These are phyloP conservation scores for Globisporangium polare DNA, from an alignment of 352 stramenopile genomes.

Conservation along the genomic window DNA sequence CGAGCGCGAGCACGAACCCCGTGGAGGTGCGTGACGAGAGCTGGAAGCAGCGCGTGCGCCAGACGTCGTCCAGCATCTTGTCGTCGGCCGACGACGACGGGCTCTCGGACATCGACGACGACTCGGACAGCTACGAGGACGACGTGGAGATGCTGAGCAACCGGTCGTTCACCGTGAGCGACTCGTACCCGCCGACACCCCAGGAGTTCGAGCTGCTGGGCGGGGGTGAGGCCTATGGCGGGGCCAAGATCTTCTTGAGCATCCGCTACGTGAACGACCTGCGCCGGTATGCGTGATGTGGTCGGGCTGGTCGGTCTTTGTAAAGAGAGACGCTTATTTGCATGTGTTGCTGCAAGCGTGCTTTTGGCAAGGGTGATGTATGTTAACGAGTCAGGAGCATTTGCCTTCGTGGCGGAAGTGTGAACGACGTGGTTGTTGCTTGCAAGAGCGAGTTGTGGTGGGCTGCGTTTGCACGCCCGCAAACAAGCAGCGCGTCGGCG, in stretches of 20 bases:
- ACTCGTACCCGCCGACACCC: conserved; percentile 44
- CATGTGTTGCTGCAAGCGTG: too few species aligned
- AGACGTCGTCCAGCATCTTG: conserved; percentile 32
- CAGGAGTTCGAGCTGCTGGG: conserved; percentile 46
- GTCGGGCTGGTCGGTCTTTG: too few species aligned
- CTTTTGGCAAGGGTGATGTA: too few species aligned
- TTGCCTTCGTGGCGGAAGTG: too few species aligned
- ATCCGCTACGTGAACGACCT: conserved; percentile 88
- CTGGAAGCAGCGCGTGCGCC: conserved; percentile 59
- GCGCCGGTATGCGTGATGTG: conserved; percentile 58
- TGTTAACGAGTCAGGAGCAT: too few species aligned
- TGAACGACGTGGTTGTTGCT: too few species aligned
- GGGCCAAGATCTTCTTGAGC: conserved; percentile 75
- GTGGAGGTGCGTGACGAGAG: conserved; percentile 65
- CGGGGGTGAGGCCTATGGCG: conserved; percentile 28
- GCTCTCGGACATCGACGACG: conserved; percentile 11
- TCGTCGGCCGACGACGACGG: conserved; percentile 26
- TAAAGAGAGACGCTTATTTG: too few species aligned
- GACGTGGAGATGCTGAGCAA: conserved; percentile 59
- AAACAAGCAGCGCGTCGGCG: too few species aligned
- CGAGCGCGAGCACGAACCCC: conserved; percentile 24
- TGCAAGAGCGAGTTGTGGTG: too few species aligned
- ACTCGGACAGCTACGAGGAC: conserved; percentile 62
- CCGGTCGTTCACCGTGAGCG: conserved; percentile 47
- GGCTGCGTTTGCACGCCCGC: too few species aligned